These are phyloP conservation scores for Ogataea degrootiae DNA, from an alignment of 805 yeast genomes.

Conservation along the genomic window DNA sequence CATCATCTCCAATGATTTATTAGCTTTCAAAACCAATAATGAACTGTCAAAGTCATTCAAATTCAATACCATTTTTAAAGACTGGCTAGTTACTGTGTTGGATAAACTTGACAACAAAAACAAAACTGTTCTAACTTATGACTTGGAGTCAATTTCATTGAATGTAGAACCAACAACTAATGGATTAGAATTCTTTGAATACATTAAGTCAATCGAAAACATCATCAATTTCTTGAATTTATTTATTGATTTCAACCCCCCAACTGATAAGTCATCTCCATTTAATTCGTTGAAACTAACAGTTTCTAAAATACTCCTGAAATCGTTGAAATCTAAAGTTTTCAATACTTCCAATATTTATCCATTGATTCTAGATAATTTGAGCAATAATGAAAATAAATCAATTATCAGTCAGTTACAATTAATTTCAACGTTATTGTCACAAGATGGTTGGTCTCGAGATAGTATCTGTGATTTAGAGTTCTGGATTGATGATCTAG, in stretches of 20 bases:
- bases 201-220: slow-evolving; percentile 16
- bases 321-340: slow-evolving; percentile 17
- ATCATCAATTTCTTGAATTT: slow-evolving; percentile 21
- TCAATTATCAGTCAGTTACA: slow-evolving; percentile 11
- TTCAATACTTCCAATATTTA: slow-evolving; percentile 23
- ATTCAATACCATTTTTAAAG: slow-evolving; percentile 20
- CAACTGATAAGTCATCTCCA: slow-evolving; percentile 7
- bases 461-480: slow-evolving; percentile 29
- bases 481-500: slow-evolving; percentile 30
- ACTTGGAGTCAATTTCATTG: slow-evolving; percentile 2
- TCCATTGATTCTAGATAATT: slow-evolving; percentile 22
- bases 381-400: slow-evolving; percentile 8
- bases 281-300: slow-evolving; percentile 12
- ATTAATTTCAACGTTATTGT: slow-evolving; percentile 17
- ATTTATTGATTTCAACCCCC: slow-evolving; percentile 10
- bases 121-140: slow-evolving; percentile 3
- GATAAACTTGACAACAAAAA: slow-evolving; percentile 12
- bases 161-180: background rate
- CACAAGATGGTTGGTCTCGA: slow-evolving; percentile 25
- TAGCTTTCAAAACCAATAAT: slow-evolving; percentile 1
- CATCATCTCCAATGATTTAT: slow-evolving; percentile 8
- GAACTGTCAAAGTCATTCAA: slow-evolving; percentile 14
- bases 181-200: slow-evolving; percentile 1
- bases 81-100: slow-evolving; percentile 18
- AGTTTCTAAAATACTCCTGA: slow-evolving; percentile 17